Percentiles rank a stretch among this genome's conserved stretches.
Conservation (phyloP, 257 asterid genomes). For the Lavandula angustifolia region DNA sequence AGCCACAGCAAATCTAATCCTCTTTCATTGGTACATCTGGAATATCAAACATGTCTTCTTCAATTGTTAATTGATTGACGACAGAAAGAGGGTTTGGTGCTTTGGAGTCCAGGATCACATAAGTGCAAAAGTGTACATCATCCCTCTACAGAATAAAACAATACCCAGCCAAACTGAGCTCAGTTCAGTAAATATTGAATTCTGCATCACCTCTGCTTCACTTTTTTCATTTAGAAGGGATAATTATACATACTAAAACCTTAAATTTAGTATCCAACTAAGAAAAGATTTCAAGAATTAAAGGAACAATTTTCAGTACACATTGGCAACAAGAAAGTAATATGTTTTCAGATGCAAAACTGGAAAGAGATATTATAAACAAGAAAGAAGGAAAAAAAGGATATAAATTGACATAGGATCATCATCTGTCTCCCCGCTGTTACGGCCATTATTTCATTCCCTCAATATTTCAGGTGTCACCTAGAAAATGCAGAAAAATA, state of each 20-base stretch:
- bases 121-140: background rate
- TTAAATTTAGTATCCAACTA: background rate
- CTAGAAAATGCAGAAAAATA: constrained; percentile 38
- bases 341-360: background rate
- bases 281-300: background rate
- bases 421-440: constrained; percentile 89
- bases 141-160: no score
- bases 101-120: constrained; percentile 48
- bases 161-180: no score
- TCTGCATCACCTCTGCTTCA: background rate
- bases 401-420: constrained; percentile 77
- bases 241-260: background rate
- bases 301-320: background rate
- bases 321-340: background rate
- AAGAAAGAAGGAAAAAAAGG: constrained; percentile 43
- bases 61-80: constrained; percentile 60
- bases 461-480: constrained; percentile 89
- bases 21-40: constrained; percentile 98
- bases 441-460: constrained; percentile 83
- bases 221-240: background rate
- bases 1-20: constrained; percentile 42
- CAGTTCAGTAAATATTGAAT: background rate
- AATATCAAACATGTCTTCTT: constrained; percentile 86
- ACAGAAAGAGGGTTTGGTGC: constrained; percentile 65
- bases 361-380: background rate